Base-by-base conservation (phyloP, 805 yeast species). In the Scheffersomyces stipitis region DNA sequence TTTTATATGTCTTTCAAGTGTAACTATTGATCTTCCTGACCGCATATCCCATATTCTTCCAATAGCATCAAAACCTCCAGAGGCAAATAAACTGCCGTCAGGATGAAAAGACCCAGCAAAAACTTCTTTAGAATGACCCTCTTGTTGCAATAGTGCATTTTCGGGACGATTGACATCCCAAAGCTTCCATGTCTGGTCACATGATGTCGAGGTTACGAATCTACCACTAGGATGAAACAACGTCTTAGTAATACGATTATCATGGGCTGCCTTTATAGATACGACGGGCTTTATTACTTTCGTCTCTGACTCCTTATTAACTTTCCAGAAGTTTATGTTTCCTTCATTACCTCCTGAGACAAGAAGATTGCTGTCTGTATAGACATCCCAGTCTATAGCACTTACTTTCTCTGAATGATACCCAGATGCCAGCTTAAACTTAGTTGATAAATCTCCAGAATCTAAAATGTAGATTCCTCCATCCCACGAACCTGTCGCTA, bases 1-100 rank as follows among this genome's bases (percentile, higher is more conserved):
- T 40, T 79, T 75, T 5, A 77, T 73, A 58, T 93, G 98, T 1
- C 86, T 86, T 18, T 71, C 66, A 3, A 88, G 58, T 7, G 69
- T 59, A 55, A 76, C 68, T 2, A 86, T 71, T 0, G 78, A 67
- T 37, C 76, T 70, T 3, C 97, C 98, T 0, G 83, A 70, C 35
- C 99, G 64, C 27, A 91, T 57, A 62, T 91, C 99, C 97, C 97
- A 91, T 2, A 90, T 55, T 30, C 83, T 66, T 0, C 80, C 81
- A 14, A 79, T 60, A 0, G 82, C 84, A 58, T 91, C 97, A 4
- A 81, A 62, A 0, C 96, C 96, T 3, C 83, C 93, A 9, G 87
- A 77, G 0, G 84, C 82, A 5, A 84, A 49, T 4, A 91, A 58
- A 2, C 91, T 69, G 1, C 98, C 97, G 50, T 87, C 95, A 0